Evolutionary conservation across 2,329 filamentous ascomycete species (phyloP).

Genomic region (Ophiostoma pallidulum): DNA sequence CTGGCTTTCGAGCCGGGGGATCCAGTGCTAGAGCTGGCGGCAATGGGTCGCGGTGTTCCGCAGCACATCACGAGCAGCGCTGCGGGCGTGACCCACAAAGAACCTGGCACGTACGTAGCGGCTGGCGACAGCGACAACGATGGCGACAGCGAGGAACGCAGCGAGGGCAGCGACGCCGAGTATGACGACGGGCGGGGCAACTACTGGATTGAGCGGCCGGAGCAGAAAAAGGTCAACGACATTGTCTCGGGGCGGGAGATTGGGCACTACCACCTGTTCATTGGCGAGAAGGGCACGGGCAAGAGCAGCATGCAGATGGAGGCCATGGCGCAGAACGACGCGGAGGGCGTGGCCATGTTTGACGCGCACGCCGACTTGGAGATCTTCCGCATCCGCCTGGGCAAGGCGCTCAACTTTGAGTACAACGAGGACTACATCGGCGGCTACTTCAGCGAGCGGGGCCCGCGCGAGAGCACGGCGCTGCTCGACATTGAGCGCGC

Average conservation of each 20-base stretch:
- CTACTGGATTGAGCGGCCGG: slow-evolving; percentile 75
- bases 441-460: slow-evolving; percentile 87
- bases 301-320: slow-evolving; percentile 96
- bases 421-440: slow-evolving; percentile 98
- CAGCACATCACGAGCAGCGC: slow-evolving; percentile 22
- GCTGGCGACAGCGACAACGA: slow-evolving; percentile 26
- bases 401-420: slow-evolving; percentile 91
- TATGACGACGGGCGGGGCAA: slow-evolving; percentile 25
- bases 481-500: slow-evolving; percentile 92
- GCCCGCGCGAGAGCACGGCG: slow-evolving; percentile 83
- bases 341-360: slow-evolving; percentile 86
- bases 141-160: too few species aligned
- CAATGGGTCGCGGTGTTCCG: slow-evolving; percentile 47
- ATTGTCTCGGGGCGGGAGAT: slow-evolving; percentile 65
- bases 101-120: too few species aligned
- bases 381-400: slow-evolving; percentile 85
- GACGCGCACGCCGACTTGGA: slow-evolving; percentile 93
- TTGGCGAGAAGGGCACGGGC: slow-evolving; percentile 92
- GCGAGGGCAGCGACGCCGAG: not conserved
- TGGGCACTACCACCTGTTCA: slow-evolving; percentile 83
- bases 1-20: slow-evolving; percentile 88
- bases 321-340: slow-evolving; percentile 86
- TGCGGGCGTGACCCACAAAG: slow-evolving; percentile 1
- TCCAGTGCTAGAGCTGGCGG: slow-evolving; percentile 74
- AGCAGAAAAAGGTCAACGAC: slow-evolving; percentile 71